phyloP scores from a whole-genome alignment of 2,329 filamentous ascomycete genomes.

The Paramyrothecium sp. region DNA sequence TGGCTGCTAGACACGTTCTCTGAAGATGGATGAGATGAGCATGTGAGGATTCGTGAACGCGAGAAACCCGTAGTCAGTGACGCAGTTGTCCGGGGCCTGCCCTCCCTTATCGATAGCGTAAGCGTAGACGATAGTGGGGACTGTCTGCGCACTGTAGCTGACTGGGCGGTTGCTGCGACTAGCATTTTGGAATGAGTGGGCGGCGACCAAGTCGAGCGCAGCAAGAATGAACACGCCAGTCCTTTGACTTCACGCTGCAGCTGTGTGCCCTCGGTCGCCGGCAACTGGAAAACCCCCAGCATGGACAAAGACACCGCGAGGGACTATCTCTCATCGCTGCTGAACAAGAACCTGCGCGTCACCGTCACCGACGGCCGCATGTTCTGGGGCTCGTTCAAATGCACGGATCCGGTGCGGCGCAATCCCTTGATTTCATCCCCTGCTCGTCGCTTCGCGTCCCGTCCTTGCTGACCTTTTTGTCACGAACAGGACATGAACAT shows the following conservation, averaged over 20 bases:
- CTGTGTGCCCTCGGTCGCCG: not conserved
- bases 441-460: not conserved
- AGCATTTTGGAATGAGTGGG: too few species aligned
- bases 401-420: constrained; percentile 76
- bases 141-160: not conserved
- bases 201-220: too few species aligned
- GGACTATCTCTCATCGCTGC: constrained; percentile 60
- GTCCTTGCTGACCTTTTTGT: not conserved
- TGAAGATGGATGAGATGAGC: not conserved
- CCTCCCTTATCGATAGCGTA: not conserved
- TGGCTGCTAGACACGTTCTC: not conserved
- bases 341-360: constrained; percentile 78
- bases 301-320: constrained; percentile 54
- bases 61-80: not conserved
- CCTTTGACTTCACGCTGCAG: not conserved
- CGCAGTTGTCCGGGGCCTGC: not conserved
- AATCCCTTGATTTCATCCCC: constrained; percentile 12
- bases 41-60: not conserved
- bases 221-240: too few species aligned
- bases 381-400: constrained; percentile 90
- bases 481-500: constrained; percentile 74
- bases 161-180: not conserved
- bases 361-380: constrained; percentile 80
- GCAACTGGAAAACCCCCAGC: not conserved
- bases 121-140: not conserved